Base-by-base conservation (phyloP, 169 alveolate species). In the Cryptosporidium meleagridis region DNA sequence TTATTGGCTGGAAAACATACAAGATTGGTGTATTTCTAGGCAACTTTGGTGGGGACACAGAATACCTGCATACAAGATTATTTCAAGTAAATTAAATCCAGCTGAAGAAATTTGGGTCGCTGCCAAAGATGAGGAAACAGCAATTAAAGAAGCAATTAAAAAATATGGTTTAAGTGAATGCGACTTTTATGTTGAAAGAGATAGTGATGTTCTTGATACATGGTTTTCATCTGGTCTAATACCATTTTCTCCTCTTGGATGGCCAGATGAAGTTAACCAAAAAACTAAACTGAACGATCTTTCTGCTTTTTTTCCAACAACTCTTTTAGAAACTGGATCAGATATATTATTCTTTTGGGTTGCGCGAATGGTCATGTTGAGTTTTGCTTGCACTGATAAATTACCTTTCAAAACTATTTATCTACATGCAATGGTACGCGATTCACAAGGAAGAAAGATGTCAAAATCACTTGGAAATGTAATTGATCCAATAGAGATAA, bases 31-130 rank as follows among this genome's bases (percentile, higher is more conserved):
- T 92, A 96, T 99, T 51, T 97, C 99, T 7, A 93, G 99, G 48
- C 99, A 99, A 93, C 96, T 99, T 55, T 98, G 99, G 99, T 98
- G 99, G 99, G 99, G 99, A 1, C 99, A 99, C 93, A 96, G 99
- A 84, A 97, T 98, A 75, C 99, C 99, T 1, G 99, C 99, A 7
- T 98, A 97, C 93, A 89, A 95, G 70, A 96, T 96, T 51, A 93
- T 94, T 21, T 61, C 55, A 70, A 59, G 65, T 37, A 26, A 73
- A 23, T 35, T 39, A 2, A 3, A 58, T 55, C 41, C 62, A 68
- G 1, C 87, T 67, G 93, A 95, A 71, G 97, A 97, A 68, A 94
- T 94, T 91, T 97, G 98, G 98, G 95, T 96, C 55, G 97, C 96
- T 16, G 97, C 97, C 0, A 93, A 97, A 71, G 87, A 86, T 62